Base-by-base conservation (phyloP, 148 eudicot genomes). In the Heliosperma pusillum region DNA sequence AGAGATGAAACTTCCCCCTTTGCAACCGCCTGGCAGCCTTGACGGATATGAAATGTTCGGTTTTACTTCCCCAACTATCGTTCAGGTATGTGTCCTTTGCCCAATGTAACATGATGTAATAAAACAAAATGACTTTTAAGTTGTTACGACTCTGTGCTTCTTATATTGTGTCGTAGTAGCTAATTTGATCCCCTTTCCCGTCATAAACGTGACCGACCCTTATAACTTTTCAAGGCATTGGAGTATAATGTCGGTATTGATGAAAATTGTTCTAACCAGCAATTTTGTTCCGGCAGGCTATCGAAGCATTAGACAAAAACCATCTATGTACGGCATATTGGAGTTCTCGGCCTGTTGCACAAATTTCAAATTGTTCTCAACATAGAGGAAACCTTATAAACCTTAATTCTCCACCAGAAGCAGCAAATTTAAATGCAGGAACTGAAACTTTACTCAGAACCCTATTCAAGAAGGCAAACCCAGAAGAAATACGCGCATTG, bases 31-130 rank as follows among this genome's bases (percentile, higher is more conserved):
- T 69, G 97, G 94, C 67, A 92, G 97, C 79, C 74, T 92, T 50
- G 97, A 96, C 74, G 99, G 99, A 77, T 76, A 87, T 77, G 94
- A 89, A 87, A 92, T 96, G 97, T 96, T 92, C 82, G 99, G 99
- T 66, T 89, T 96, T 62, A 86, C 93, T 69, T 89, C 96, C 36
- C 97, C 99, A 21, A 75, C 83, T 26, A 92, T 96, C 58, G 73
- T 92, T 69, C 99, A 92, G 92, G 99, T 89, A 86, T 11, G 15
- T 75, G 25, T 15, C 25, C 24, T 47, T 47, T 47, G 53, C 11
- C 11, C 33, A 21, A n/a, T 21, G 22, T 61, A 20, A 59, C 25
- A 25, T 60, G 65, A 24, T 22, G 65, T 4, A 57, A 25, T 60
- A 22, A 60, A 60, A 25, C 4, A n/a, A 21, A 59, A 24, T 59